These are phyloP conservation scores for Artemisia argyi DNA, from an alignment of 129 eudicot genomes.

Conservation along the genomic window DNA sequence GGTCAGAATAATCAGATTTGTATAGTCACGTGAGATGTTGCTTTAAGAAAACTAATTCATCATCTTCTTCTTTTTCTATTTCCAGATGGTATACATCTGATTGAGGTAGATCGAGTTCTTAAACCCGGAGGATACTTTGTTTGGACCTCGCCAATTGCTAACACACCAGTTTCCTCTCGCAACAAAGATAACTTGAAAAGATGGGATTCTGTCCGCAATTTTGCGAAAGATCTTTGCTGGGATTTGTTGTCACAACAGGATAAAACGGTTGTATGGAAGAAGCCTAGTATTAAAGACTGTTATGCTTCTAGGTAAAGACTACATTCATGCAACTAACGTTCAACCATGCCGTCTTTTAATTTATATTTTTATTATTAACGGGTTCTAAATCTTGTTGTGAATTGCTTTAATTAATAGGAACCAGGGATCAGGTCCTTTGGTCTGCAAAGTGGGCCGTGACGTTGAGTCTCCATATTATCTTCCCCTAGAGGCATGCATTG, in stretches of 20 bases:
- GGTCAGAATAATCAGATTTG: too few relatives aligned
- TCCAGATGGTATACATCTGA: conserved; percentile 69
- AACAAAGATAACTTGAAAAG: conserved; percentile 72
- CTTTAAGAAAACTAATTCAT: too few relatives aligned
- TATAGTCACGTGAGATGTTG: too few relatives aligned
- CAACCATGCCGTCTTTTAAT: too few relatives aligned
- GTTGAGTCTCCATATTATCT: conserved; percentile 90
- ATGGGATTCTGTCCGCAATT: conserved; percentile 65
- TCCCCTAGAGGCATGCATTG: conserved; percentile 81
- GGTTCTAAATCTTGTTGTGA: conserved; percentile 19
- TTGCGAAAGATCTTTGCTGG: conserved; percentile 80
- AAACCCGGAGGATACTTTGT: conserved; percentile 99
- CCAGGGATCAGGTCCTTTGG: conserved; percentile 49
- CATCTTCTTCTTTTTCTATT: conserved; percentile 31
- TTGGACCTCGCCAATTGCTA: conserved; percentile 88
- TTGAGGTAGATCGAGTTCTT: conserved; percentile 90
- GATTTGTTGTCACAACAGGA: conserved; percentile 85
- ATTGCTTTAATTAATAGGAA: conserved; percentile 47
- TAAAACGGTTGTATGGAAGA: conserved; percentile 89
- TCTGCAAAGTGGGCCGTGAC: conserved; percentile 75
- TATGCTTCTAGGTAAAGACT: conserved; percentile 69
- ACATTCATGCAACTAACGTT: not conserved
- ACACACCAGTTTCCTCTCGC: conserved; percentile 57
- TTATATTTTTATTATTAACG: not conserved
- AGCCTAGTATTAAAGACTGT: conserved; percentile 69